Base-by-base conservation (phyloP, 768 basidiomycete genomes). In the Serendipita sp. region DNA sequence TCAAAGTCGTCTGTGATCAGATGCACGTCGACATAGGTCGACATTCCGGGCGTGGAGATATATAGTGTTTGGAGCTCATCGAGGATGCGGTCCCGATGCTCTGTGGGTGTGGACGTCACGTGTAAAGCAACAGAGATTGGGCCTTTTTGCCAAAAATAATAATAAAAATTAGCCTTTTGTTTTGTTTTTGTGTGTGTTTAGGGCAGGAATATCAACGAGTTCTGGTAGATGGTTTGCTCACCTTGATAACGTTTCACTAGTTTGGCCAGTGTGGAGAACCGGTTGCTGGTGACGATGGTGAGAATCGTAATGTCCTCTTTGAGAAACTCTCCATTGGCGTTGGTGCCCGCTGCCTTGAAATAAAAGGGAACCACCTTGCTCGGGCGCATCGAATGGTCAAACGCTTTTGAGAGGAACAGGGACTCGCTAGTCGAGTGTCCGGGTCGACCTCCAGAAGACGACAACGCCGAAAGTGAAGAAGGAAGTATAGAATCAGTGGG, bases 81-180 rank as follows among this genome's bases (percentile, higher is more conserved):
- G 43, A 93, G 77, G 38, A 85, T 75, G 20, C 73, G 72, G 48
- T 76, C 62, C 51, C 67, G 66, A 3, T 64, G 30, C 1, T 66
- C 11, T 58, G 3, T 64, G 9, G 73, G 68, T 16, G 75, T 74
- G 67, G 84, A 79, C 30, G 78, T 78, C 61, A 90, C 79, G 67
- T 93, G 89, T 17, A 92, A 79, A 0, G 90, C 83, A 2, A 85
- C 90, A 16, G 90, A 92, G 64, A 93, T 83, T 0, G 90, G 90
- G 17, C 90, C 89, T 90, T 38, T 5, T 34, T 31, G 24, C n/a
- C n/a, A n/a, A n/a, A n/a, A n/a, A n/a, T 24, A 38, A 16, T 50
- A 65, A 30, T n/a, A 3, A 20, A 3, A 26, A 41, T 44, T 5
- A 24, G 24, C 30, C 33, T 16, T 5, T 24, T 24, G 11, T 34